phyloP scores from a whole-genome alignment of 2,329 filamentous ascomycete species.

The Mycosphaerelloides madeirae region DNA sequence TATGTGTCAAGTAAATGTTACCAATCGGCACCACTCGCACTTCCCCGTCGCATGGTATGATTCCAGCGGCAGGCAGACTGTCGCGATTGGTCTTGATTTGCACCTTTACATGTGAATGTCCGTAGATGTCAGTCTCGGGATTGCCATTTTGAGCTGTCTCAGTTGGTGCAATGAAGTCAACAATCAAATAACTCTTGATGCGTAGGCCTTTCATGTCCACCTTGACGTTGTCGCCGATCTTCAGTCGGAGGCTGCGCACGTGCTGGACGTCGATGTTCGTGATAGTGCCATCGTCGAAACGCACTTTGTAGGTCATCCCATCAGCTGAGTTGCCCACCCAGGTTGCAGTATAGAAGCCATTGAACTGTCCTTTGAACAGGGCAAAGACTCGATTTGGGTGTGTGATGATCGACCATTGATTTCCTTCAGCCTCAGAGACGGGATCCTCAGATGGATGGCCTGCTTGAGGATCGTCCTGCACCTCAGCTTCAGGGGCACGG shows the following conservation, averaged over 20 bases:
- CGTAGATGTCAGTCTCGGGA: constrained; percentile 39
- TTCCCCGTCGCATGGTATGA: constrained; percentile 20
- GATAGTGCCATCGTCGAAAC: constrained; percentile 46
- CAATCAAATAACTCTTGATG: constrained; percentile 41
- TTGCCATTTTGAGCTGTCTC: constrained; percentile 27
- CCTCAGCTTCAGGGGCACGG: neutral
- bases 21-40: constrained; percentile 37
- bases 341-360: constrained; percentile 57
- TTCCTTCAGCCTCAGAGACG: neutral
- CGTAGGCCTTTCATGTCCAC: constrained; percentile 44
- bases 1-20: constrained; percentile 42
- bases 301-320: constrained; percentile 39
- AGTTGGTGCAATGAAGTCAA: constrained; percentile 38
- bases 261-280: constrained; percentile 38
- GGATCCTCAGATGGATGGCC: neutral
- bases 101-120: constrained; percentile 38
- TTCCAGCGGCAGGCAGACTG: constrained; percentile 25
- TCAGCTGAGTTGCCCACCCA: constrained; percentile 47
- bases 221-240: constrained; percentile 43
- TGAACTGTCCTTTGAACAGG: constrained; percentile 49
- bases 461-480: neutral
- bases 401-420: neutral
- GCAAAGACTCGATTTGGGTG: constrained; percentile 53
- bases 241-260: constrained; percentile 41
- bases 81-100: constrained; percentile 37